Conservation (phyloP, 108 stramenopile species). For the Asterionellopsis glacialis region DNA sequence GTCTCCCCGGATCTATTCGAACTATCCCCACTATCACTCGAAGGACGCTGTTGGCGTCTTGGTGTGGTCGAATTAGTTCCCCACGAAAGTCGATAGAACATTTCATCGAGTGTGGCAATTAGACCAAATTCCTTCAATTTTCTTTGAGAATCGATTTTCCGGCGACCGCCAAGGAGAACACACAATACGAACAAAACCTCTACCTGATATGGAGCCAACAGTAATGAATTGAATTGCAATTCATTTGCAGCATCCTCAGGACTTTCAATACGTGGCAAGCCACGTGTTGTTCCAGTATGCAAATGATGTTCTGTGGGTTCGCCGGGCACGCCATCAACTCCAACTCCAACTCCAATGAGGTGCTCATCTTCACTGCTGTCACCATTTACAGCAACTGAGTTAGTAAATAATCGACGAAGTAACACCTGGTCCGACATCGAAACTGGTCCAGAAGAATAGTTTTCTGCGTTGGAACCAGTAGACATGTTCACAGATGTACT, state of each 20-base stretch:
- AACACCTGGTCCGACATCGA: neutral
- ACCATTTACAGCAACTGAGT: too few relatives aligned
- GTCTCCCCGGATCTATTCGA: too few relatives aligned
- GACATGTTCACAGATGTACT: too few relatives aligned
- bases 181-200: slow-evolving; percentile 85
- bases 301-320: too few relatives aligned
- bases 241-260: slow-evolving; percentile 54
- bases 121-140: slow-evolving; percentile 42
- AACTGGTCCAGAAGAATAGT: neutral
- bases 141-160: slow-evolving; percentile 70
- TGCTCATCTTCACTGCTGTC: too few relatives aligned
- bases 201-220: slow-evolving; percentile 68
- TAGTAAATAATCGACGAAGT: neutral
- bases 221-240: slow-evolving; percentile 62
- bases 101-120: slow-evolving; percentile 53
- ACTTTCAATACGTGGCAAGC: neutral
- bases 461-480: neutral
- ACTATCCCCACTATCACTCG: too few relatives aligned
- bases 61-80: slow-evolving; percentile 9
- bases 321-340: too few relatives aligned
- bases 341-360: too few relatives aligned
- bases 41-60: too few relatives aligned
- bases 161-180: slow-evolving; percentile 72
- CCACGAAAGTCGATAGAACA: slow-evolving; percentile 81
- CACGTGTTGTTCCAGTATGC: neutral